These are phyloP conservation scores for Saussurea involucrata DNA, from an alignment of 129 eudicot species.

Conservation along the genomic window DNA sequence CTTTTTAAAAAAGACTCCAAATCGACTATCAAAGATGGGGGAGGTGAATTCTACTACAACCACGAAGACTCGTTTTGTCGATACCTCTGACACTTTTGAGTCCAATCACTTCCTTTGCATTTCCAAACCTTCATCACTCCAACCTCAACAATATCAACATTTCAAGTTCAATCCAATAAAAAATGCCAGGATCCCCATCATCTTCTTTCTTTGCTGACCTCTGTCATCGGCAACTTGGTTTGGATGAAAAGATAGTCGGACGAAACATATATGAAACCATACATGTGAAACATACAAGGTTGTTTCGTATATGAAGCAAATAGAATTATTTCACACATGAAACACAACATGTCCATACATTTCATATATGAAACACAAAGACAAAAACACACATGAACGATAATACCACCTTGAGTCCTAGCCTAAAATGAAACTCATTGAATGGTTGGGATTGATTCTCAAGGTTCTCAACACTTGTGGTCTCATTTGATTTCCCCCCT, in stretches of 20 bases:
- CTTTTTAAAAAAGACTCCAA: conserved; percentile 11
- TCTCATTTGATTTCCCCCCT: not conserved
- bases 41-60: conserved; percentile 23
- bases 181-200: not conserved
- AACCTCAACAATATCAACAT: not conserved
- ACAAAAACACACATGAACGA: not conserved
- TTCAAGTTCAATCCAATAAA: conserved; percentile 16
- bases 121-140: conserved; percentile 10
- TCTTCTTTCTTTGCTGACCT: conserved; percentile 12
- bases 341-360: not conserved
- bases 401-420: not conserved
- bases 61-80: conserved; percentile 1
- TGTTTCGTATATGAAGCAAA: not conserved
- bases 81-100: conserved; percentile 31
- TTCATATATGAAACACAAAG: not conserved
- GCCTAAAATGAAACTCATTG: not conserved
- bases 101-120: conserved; percentile 4
- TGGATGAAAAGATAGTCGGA: not conserved
- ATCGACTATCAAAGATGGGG: conserved; percentile 11
- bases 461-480: not conserved
- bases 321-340: too few species aligned
- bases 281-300: not conserved
- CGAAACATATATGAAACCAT: not conserved
- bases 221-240: conserved; percentile 38
- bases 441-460: not conserved